Conservation (phyloP, 345 rosid species). For the Linum usitatissimum region DNA sequence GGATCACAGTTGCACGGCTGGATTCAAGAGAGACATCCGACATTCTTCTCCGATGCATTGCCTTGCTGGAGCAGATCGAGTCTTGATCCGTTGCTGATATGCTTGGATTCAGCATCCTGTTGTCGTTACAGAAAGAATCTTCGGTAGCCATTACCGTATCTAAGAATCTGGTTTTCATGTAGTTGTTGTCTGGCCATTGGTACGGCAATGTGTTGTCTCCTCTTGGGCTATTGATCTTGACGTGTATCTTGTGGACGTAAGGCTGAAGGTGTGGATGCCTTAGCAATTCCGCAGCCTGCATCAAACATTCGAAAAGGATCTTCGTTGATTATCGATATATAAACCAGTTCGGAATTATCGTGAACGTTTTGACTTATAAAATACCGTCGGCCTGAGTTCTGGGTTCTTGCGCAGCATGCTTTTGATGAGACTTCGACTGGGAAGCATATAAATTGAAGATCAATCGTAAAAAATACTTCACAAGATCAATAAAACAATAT, state of each 20-base stretch:
- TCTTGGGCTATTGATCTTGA: slow-evolving; percentile 68
- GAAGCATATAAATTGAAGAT: slow-evolving; percentile 13
- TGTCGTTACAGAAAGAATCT: slow-evolving; percentile 30
- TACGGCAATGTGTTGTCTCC: slow-evolving; percentile 37
- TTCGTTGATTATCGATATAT: background rate
- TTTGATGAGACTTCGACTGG: slow-evolving; percentile 83
- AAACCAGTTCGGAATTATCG: background rate
- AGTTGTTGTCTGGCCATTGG: slow-evolving; percentile 53
- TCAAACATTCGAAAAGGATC: background rate
- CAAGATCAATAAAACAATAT: background rate
- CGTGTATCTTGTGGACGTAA: slow-evolving; percentile 58
- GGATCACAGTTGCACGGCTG: slow-evolving; percentile 59
- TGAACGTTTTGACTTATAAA: slow-evolving; percentile 15
- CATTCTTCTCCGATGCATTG: slow-evolving; percentile 30
- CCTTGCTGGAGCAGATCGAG: slow-evolving; percentile 44
- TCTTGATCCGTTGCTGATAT: slow-evolving; percentile 69
- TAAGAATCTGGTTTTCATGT: slow-evolving; percentile 47
- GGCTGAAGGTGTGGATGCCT: slow-evolving; percentile 69
- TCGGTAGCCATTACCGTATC: slow-evolving; percentile 31
- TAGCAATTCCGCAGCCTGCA: slow-evolving; percentile 88
- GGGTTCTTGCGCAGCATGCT: slow-evolving; percentile 99
- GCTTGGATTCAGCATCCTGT: slow-evolving; percentile 74
- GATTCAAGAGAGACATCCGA: slow-evolving; percentile 45
- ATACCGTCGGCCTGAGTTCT: slow-evolving; percentile 90
- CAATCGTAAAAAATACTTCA: slow-evolving; percentile 11